A percentile compares a stretch with the other conserved stretches of the same genome.
phyloP scores from a whole-genome alignment of 1,139 yeast genomes.

The Yamadazyma sp. region DNA sequence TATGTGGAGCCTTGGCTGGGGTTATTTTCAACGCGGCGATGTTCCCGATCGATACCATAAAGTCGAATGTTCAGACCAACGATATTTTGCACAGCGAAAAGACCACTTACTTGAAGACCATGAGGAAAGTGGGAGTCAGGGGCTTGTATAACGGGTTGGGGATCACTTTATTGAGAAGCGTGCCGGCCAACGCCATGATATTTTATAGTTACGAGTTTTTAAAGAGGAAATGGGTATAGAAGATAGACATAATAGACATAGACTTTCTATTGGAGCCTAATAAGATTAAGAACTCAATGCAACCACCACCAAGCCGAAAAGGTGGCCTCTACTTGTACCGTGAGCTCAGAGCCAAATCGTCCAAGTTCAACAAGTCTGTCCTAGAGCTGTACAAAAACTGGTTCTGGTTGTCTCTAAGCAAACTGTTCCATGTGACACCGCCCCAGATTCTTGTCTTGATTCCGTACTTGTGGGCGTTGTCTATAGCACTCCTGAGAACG shows the following conservation, averaged over 20 bases:
- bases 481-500: conserved; percentile 20
- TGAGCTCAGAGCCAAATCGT: conserved; percentile 22
- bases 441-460: conserved; percentile 46
- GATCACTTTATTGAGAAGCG: conserved; percentile 75
- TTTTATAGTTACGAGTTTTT: conserved; percentile 76
- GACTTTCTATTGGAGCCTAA: background rate
- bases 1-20: conserved; percentile 89
- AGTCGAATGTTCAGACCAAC: conserved; percentile 81
- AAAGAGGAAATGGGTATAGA: conserved; percentile 28
- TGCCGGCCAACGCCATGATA: conserved; percentile 88
- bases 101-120: conserved; percentile 30
- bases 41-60: conserved; percentile 90
- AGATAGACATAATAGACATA: background rate
- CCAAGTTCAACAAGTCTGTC: conserved; percentile 39
- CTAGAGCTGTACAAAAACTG: conserved; percentile 25
- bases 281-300: no score
- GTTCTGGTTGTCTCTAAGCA: conserved; percentile 29
- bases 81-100: conserved; percentile 22
- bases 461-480: conserved; percentile 31
- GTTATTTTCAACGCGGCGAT: conserved; percentile 73
- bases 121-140: conserved; percentile 43
- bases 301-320: no score
- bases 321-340: conserved; percentile 2
- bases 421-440: conserved; percentile 36
- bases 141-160: conserved; percentile 86